Base-by-base conservation (phyloP, 129 eudicot species). In the Scalesia atractyloides region DNA sequence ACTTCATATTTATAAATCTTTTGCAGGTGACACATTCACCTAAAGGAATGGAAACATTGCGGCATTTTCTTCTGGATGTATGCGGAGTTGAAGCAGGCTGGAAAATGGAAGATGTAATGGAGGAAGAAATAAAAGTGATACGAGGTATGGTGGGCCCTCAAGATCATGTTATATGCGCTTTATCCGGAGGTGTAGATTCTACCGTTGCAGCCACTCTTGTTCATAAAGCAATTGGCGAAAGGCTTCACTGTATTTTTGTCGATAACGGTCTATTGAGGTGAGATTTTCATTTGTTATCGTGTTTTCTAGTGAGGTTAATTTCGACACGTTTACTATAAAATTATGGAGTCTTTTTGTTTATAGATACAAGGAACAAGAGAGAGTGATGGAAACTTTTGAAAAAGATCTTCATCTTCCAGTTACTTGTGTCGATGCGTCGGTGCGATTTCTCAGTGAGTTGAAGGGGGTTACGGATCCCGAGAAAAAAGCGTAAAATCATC, bases 191-290 rank as follows among this genome's bases (percentile, higher is more conserved):
- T 51, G 98, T 93, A 13, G 98, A 93, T 83, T 93, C 97, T 18
- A 90, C 98, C 0, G 98, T 93, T 74, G 98, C 98, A 51, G 98
- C 97, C 57, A 90, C 98, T 22, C 97, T 93, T 48, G 97, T 93
- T 74, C 91, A 93, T 71, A 93, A 84, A 69, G 98, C 96, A 11
- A 93, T 93, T 71, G 98, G 98, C 9, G 93, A 90, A 26, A 82
- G 98, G 66, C 96, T 93, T 67, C 98, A 90, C 43, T 93, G 98
- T 81, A 75, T 90, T 50, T 93, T 93, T 74, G 98, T 93, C 18
- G 97, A 93, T 73, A 93, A 93, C 64, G 98, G 98, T 30, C 77
- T 93, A 46, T 69, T 93, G 67, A 86, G 98, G 97, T 90, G n/a
- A 70, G 82, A 17, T 47, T 68, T 64, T 5, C 14, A 16, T 58